Evolutionary conservation across 2,329 filamentous ascomycete species (phyloP).

Genomic region (Emergomyces pasteurianus): DNA sequence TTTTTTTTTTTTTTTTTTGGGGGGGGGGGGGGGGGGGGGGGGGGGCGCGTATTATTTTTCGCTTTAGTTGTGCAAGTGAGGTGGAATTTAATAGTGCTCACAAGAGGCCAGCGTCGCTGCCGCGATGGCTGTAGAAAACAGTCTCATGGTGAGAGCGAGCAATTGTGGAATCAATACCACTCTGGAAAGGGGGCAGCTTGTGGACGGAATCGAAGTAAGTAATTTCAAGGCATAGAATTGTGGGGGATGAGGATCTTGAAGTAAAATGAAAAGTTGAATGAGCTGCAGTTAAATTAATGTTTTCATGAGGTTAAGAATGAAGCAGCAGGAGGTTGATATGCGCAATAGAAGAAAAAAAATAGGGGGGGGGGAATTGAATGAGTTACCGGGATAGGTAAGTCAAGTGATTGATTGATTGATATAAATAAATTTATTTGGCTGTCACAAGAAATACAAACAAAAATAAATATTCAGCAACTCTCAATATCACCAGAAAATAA

Average conservation of each 20-base stretch:
- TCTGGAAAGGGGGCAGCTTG: neutral
- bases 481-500: neutral
- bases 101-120: neutral
- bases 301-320: no score
- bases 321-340: neutral
- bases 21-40: no score
- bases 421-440: no score
- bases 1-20: neutral
- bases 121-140: neutral
- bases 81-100: neutral
- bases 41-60: no score
- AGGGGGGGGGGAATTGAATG: neutral
- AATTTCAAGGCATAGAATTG: neutral
- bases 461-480: neutral
- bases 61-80: neutral
- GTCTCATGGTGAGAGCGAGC: neutral
- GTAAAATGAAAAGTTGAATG: neutral
- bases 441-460: neutral
- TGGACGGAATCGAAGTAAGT: neutral
- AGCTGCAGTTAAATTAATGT: neutral
- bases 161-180: no score
- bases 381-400: neutral
- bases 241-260: neutral
- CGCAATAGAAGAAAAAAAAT: neutral
- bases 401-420: neutral